These are phyloP conservation scores for Paramecium sexaurelia DNA, from an alignment of 73 alveolate species.

Conservation along the genomic window DNA sequence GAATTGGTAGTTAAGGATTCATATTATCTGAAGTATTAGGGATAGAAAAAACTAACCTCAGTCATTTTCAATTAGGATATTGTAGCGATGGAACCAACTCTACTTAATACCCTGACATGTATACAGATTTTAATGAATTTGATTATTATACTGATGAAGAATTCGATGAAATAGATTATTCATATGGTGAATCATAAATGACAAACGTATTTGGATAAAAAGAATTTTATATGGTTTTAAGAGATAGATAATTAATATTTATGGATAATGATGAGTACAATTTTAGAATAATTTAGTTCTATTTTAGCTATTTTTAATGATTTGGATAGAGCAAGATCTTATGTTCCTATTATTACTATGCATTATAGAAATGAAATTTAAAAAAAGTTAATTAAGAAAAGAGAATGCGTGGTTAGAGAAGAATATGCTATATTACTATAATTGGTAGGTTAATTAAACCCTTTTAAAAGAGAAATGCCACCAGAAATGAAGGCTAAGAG, in stretches of 20 bases:
- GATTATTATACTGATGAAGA: slow-evolving; percentile 46
- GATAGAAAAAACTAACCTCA: neutral
- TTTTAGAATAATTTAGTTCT: slow-evolving; percentile 11
- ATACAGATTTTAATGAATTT: slow-evolving; percentile 48
- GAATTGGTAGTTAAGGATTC: slow-evolving; percentile 54
- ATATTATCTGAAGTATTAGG: slow-evolving; percentile 42
- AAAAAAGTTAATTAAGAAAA: neutral
- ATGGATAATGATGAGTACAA: slow-evolving; percentile 33
- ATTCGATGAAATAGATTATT: slow-evolving; percentile 52
- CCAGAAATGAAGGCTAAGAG: neutral
- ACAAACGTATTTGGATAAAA: neutral
- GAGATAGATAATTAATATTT: slow-evolving; percentile 25
- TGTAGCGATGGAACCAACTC: slow-evolving; percentile 56
- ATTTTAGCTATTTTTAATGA: neutral
- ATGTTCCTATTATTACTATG: slow-evolving; percentile 42
- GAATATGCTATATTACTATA: neutral
- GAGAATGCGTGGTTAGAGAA: slow-evolving; percentile 8
- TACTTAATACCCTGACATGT: slow-evolving; percentile 40
- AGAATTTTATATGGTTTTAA: slow-evolving; percentile 24
- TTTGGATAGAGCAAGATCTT: slow-evolving; percentile 24
- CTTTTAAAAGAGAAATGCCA: slow-evolving; percentile 38
- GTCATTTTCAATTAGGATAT: slow-evolving; percentile 52
- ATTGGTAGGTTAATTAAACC: slow-evolving; percentile 25
- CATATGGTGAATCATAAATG: slow-evolving; percentile 32
- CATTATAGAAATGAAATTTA: slow-evolving; percentile 27